These are phyloP conservation scores for Rhodotorula taiwanensis DNA, from an alignment of 768 basidiomycete genomes.

Conservation along the genomic window DNA sequence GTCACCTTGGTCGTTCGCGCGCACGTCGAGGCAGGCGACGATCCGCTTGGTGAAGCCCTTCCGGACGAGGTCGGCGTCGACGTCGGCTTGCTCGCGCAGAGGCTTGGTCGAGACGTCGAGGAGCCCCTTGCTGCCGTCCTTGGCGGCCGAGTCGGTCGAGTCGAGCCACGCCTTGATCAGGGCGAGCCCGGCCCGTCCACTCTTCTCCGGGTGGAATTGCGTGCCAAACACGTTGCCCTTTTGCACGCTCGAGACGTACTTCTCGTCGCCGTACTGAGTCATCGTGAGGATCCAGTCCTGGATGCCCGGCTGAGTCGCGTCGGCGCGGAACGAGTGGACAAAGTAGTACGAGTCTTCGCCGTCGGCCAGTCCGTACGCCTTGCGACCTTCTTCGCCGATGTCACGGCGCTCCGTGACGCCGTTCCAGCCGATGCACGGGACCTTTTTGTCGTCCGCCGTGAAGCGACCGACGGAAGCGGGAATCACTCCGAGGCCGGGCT, in stretches of 20 bases:
- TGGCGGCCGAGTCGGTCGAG: constrained; percentile 4
- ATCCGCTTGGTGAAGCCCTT: constrained; percentile 83
- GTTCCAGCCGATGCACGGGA: constrained; percentile 99
- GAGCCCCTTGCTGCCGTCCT: constrained; percentile 14
- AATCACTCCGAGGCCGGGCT: constrained; percentile 72
- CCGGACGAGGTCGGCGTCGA: constrained; percentile 31
- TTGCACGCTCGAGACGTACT: constrained; percentile 78
- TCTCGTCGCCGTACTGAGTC: constrained; percentile 88
- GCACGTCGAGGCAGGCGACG: constrained; percentile 94
- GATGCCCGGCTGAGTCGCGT: constrained; percentile 56
- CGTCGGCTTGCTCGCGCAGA: constrained; percentile 9
- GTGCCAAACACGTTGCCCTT: constrained; percentile 79
- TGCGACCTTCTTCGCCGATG: constrained; percentile 52
- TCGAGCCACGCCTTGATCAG: constrained; percentile 72
- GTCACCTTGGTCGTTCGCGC: constrained; percentile 90
- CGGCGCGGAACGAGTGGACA: constrained; percentile 88
- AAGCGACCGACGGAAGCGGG: constrained; percentile 79
- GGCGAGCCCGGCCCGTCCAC: constrained; percentile 73
- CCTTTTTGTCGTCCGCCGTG: constrained; percentile 56
- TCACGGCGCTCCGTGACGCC: constrained; percentile 39
- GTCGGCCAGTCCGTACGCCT: constrained; percentile 46
- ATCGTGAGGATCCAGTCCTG: constrained; percentile 74
- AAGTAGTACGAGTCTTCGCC: constrained; percentile 76
- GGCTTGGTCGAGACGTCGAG: constrained; percentile 22
- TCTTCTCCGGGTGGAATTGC: constrained; percentile 99